phyloP scores from a whole-genome alignment of 2,329 filamentous ascomycete genomes.

The Botryotinia globosa region DNA sequence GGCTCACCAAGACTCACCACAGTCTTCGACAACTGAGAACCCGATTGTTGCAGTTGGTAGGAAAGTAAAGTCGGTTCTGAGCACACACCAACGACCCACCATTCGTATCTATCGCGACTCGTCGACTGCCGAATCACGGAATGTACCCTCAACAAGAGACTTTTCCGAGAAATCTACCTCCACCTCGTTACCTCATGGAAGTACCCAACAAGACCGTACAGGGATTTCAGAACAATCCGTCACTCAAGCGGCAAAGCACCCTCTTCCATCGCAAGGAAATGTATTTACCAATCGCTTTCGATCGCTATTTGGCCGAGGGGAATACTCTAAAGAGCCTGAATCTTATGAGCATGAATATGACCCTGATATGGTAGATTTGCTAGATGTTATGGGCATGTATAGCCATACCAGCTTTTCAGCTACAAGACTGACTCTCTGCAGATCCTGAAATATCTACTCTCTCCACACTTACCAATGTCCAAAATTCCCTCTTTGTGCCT shows the following conservation, averaged over 20 bases:
- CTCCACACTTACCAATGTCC: constrained; percentile 81
- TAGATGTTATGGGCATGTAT: constrained; percentile 63
- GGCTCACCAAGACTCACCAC: constrained; percentile 21
- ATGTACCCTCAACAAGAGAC: neutral
- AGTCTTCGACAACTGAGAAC: constrained; percentile 28
- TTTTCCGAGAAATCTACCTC: constrained; percentile 20
- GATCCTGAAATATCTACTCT: constrained; percentile 81
- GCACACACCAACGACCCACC: constrained; percentile 29
- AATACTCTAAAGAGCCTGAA: constrained; percentile 19
- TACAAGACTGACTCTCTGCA: constrained; percentile 41
- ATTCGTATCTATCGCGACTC: constrained; percentile 30
- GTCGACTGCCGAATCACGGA: constrained; percentile 19
- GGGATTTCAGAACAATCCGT: neutral
- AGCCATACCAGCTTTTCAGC: neutral
- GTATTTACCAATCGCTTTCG: constrained; percentile 25
- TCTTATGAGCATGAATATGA: constrained; percentile 51
- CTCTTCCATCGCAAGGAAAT: constrained; percentile 19
- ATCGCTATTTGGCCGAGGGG: constrained; percentile 23
- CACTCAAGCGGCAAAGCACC: neutral
- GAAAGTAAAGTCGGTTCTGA: constrained; percentile 31
- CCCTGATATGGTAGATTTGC: constrained; percentile 60
- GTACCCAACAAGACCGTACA: neutral
- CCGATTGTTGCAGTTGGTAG: constrained; percentile 30
- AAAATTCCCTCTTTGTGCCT: constrained; percentile 83
- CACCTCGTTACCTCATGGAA: neutral